These are phyloP conservation scores for Colletotrichum sp. DNA, from an alignment of 2,329 filamentous ascomycete genomes.

Conservation along the genomic window DNA sequence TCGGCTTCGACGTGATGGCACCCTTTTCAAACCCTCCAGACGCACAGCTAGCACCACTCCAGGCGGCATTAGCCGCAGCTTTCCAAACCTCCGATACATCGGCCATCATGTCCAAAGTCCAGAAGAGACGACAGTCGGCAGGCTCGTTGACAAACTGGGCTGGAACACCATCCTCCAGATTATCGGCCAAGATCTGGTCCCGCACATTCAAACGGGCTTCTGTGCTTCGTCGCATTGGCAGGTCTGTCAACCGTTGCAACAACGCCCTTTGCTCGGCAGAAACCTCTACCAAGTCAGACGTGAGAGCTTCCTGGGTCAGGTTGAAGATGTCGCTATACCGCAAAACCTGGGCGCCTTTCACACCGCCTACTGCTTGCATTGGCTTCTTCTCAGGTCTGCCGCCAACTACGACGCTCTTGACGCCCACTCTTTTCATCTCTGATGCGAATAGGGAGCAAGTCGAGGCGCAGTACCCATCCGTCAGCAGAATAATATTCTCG, in stretches of 20 bases:
- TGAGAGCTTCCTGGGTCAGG: neutral
- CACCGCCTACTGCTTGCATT: constrained; percentile 46
- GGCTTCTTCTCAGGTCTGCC: constrained; percentile 35
- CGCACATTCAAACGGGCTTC: constrained; percentile 40
- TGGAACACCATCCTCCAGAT: constrained; percentile 44
- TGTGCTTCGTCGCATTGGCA: constrained; percentile 36
- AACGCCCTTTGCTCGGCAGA: constrained; percentile 31
- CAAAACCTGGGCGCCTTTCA: constrained; percentile 50
- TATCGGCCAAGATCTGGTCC: constrained; percentile 39
- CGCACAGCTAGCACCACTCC: constrained; percentile 43
- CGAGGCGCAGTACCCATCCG: constrained; percentile 63
- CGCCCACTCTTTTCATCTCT: constrained; percentile 44
- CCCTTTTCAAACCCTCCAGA: neutral
- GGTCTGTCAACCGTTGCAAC: constrained; percentile 32
- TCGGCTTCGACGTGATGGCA: neutral
- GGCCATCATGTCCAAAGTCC: constrained; percentile 51
- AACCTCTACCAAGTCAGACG: constrained; percentile 20
- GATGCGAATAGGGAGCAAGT: constrained; percentile 63
- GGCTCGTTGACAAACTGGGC: constrained; percentile 54
- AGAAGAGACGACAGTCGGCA: constrained; percentile 57
- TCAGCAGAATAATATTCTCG: constrained; percentile 62
- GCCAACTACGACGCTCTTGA: constrained; percentile 1
- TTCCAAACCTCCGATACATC: constrained; percentile 54
- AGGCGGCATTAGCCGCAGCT: constrained; percentile 43
- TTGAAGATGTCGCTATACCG: constrained; percentile 31